phyloP scores from a whole-genome alignment of 495 filamentous ascomycete species.

The Sordaria brevicollis region DNA sequence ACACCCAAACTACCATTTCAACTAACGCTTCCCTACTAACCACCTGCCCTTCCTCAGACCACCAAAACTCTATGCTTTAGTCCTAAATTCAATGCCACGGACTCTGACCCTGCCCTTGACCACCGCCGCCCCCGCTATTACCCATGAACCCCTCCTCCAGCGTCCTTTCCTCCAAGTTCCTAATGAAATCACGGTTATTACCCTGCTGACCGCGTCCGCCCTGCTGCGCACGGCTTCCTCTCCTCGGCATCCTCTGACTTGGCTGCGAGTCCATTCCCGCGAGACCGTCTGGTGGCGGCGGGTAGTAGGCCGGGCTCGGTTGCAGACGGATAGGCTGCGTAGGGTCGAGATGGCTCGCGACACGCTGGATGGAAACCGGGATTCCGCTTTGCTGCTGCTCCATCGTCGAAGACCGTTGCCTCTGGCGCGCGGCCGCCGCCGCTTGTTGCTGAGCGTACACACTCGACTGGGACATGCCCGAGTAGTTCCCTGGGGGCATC shows the following conservation, averaged over 20 bases:
- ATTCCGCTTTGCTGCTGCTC: constrained; percentile 88
- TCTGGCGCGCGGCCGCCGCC: constrained; percentile 46
- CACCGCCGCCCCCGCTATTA: constrained; percentile 3
- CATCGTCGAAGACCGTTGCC: constrained; percentile 91
- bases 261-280: constrained; percentile 39
- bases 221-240: constrained; percentile 63
- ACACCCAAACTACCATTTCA: no score
- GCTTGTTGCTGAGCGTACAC: constrained; percentile 82
- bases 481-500: constrained; percentile 60
- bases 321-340: constrained; percentile 89
- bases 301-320: constrained; percentile 95
- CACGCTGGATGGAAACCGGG: constrained; percentile 82
- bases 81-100: constrained; percentile 38
- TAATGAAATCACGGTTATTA: constrained; percentile 79
- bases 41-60: background rate
- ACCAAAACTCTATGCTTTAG: background rate
- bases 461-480: constrained; percentile 43
- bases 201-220: constrained; percentile 38
- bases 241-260: constrained; percentile 57
- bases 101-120: constrained; percentile 18
- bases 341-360: constrained; percentile 95
- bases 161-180: constrained; percentile 86
- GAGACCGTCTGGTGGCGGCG: constrained; percentile 82
- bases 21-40: no score
- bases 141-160: constrained; percentile 72